A percentile compares a stretch with the other conserved stretches of the same genome.
phyloP scores from a whole-genome alignment of 2,329 filamentous ascomycete genomes.

The Grosmannia clavigera region DNA sequence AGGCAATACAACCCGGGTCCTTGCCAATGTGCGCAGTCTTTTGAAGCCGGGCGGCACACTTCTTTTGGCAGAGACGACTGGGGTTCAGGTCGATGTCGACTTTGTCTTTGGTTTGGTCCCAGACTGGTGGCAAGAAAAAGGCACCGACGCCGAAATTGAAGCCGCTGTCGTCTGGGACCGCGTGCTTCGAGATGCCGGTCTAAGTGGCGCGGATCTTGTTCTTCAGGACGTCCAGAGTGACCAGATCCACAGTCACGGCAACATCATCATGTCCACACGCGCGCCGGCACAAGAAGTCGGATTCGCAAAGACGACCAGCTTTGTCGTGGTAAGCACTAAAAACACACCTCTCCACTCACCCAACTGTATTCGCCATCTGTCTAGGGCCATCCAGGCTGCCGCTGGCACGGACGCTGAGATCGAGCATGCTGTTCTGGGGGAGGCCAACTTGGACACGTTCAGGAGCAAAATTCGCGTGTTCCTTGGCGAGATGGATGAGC shows the following conservation, averaged over 20 bases:
- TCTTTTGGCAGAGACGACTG: slow-evolving; percentile 6
- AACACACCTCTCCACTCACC: background rate
- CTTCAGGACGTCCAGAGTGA: no score
- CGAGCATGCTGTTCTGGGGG: background rate
- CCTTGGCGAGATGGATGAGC: background rate
- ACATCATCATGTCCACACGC: background rate
- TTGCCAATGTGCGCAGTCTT: slow-evolving; percentile 10
- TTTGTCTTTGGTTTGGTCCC: background rate
- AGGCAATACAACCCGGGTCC: slow-evolving; percentile 12
- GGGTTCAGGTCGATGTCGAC: background rate
- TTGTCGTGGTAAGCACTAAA: background rate
- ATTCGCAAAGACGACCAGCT: no score
- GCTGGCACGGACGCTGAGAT: background rate
- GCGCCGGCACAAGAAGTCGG: background rate
- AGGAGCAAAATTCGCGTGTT: background rate
- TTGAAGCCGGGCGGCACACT: slow-evolving; percentile 24
- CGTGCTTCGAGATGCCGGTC: slow-evolving; percentile 3
- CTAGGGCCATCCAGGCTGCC: background rate
- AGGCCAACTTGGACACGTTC: background rate
- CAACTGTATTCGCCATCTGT: background rate
- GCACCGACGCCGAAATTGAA: background rate
- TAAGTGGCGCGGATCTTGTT: slow-evolving; percentile 11
- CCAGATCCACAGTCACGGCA: background rate
- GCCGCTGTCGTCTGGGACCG: background rate
- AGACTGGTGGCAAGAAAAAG: background rate